These are phyloP conservation scores for Termitomyces sp. DNA, from an alignment of 768 basidiomycete genomes.

Conservation along the genomic window DNA sequence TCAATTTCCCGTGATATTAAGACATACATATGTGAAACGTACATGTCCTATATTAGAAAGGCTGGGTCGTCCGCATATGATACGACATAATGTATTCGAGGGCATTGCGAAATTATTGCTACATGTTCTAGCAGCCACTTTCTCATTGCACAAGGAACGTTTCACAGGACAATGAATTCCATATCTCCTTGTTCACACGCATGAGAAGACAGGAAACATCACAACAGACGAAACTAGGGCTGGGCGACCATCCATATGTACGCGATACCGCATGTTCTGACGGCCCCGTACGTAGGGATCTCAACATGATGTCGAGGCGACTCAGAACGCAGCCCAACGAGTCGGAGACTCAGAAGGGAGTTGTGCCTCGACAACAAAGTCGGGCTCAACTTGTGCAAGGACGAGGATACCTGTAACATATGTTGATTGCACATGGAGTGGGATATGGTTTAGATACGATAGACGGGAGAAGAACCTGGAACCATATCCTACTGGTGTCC, in stretches of 20 bases:
- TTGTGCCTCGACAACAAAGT: background rate
- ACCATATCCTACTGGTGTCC: slow-evolving; percentile 2
- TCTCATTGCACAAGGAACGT: background rate
- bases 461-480: background rate
- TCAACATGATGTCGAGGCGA: slow-evolving; percentile 10
- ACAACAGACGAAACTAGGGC: background rate
- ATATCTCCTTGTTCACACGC: background rate
- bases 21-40: no score
- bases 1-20: no score
- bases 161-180: background rate
- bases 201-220: background rate
- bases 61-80: no score
- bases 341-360: slow-evolving; percentile 9
- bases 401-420: slow-evolving; percentile 16
- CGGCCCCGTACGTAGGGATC: background rate
- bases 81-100: no score
- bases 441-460: slow-evolving; percentile 10
- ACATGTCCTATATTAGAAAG: no score
- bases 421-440: slow-evolving; percentile 19
- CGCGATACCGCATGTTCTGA: background rate
- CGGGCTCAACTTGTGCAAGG: slow-evolving; percentile 10
- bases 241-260: background rate
- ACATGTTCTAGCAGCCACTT: no score
- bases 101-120: no score
- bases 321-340: slow-evolving; percentile 14